A percentile compares a stretch with the other conserved stretches of the same genome.
Conservation (phyloP, 495 filamentous ascomycete genomes). For the Letharia columbiana region DNA sequence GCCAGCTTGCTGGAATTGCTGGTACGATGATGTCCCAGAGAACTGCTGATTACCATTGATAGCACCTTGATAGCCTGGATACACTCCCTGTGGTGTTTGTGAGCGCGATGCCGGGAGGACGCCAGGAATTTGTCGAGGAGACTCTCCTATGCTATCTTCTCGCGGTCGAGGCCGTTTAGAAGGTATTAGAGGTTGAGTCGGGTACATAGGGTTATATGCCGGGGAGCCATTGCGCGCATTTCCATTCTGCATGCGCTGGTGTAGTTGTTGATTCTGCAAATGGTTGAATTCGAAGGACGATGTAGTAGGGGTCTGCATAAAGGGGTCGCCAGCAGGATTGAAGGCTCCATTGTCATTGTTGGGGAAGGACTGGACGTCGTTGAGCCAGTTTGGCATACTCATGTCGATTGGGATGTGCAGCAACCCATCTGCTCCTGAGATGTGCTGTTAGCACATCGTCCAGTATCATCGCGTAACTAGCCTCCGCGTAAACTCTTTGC, state of each 20-base stretch:
- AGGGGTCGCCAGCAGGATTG: constrained; percentile 49
- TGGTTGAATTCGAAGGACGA: constrained; percentile 53
- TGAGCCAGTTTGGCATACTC: constrained; percentile 65
- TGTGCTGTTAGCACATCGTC: constrained; percentile 10
- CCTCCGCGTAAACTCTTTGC: background rate
- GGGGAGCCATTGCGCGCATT: constrained; percentile 72
- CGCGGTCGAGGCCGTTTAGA: constrained; percentile 75
- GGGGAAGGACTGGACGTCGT: constrained; percentile 60
- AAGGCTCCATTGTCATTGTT: constrained; percentile 75
- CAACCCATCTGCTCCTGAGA: constrained; percentile 47
- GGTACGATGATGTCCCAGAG: constrained; percentile 57
- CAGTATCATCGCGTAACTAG: background rate
- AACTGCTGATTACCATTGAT: constrained; percentile 49
- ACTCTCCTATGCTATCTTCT: constrained; percentile 76
- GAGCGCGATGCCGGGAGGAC: constrained; percentile 76
- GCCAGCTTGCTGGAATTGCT: constrained; percentile 74
- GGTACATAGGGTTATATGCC: constrained; percentile 67
- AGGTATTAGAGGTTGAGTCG: constrained; percentile 73
- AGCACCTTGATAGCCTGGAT: constrained; percentile 54
- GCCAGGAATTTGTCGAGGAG: constrained; percentile 67
- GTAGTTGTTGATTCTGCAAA: constrained; percentile 42
- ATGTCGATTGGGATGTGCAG: constrained; percentile 51
- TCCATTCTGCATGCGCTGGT: constrained; percentile 73
- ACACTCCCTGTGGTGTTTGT: constrained; percentile 72
- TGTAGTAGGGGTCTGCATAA: constrained; percentile 40